Conservation (phyloP, 345 rosid genomes). For the Arabis hirsuta region DNA sequence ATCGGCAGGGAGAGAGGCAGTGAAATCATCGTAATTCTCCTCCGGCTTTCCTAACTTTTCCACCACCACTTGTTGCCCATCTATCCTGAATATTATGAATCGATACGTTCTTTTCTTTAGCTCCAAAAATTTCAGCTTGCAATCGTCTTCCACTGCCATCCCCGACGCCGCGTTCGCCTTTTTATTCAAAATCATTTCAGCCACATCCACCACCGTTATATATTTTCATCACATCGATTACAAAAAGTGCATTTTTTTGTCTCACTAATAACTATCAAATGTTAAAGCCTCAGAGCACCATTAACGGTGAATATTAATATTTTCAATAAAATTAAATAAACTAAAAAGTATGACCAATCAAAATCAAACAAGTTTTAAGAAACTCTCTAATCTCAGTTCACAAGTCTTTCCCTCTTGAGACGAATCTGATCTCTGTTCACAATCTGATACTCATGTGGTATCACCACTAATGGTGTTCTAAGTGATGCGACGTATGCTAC, state of each 20-base stretch:
- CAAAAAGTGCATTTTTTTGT: not conserved
- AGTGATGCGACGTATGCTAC: not conserved
- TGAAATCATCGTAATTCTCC: conserved; percentile 61
- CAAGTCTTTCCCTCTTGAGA: too few species aligned
- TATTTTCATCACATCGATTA: not conserved
- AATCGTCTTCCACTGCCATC: conserved; percentile 74
- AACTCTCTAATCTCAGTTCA: too few species aligned
- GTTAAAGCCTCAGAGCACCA: too few species aligned
- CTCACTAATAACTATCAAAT: too few species aligned
- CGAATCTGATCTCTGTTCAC: too few species aligned
- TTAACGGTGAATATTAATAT: too few species aligned
- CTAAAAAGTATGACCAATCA: too few species aligned
- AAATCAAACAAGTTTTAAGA: too few species aligned
- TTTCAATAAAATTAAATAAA: too few species aligned
- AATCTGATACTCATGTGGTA: too few species aligned
- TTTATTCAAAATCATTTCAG: not conserved
- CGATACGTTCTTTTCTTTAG: conserved; percentile 66
- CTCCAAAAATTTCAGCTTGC: conserved; percentile 72
- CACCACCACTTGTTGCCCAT: conserved; percentile 66
- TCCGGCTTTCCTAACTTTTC: conserved; percentile 60
- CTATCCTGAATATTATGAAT: conserved; percentile 70
- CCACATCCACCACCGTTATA: not conserved
- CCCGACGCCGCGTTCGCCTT: conserved; percentile 79
- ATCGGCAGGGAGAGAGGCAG: conserved; percentile 54
- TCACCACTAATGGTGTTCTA: too few species aligned